A percentile compares a stretch with the other conserved stretches of the same genome.
These are phyloP conservation scores for Kodamaea laetipori DNA, from an alignment of 805 yeast species.

Conservation along the genomic window DNA sequence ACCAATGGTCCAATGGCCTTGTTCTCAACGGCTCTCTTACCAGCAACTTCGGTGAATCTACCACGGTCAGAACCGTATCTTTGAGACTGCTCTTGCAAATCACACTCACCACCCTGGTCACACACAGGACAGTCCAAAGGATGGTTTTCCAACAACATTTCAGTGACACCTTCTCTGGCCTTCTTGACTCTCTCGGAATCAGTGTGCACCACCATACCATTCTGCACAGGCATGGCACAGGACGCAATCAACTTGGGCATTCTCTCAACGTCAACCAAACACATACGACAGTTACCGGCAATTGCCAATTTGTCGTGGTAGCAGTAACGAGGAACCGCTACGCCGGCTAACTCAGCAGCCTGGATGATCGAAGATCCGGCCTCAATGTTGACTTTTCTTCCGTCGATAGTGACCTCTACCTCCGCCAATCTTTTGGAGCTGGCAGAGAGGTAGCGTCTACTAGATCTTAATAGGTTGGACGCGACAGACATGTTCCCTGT, in stretches of 20 bases:
- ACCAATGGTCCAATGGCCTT: slow-evolving; percentile 88
- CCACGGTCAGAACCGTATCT: slow-evolving; percentile 87
- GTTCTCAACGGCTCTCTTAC: slow-evolving; percentile 89
- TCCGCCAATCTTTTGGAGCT: slow-evolving; percentile 47
- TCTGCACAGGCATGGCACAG: slow-evolving; percentile 89
- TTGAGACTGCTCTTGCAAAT: slow-evolving; percentile 82
- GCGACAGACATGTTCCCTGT: slow-evolving; percentile 12
- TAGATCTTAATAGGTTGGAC: slow-evolving; percentile 15
- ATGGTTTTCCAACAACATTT: slow-evolving; percentile 83
- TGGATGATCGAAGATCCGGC: slow-evolving; percentile 88
- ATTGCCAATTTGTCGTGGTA: slow-evolving; percentile 88
- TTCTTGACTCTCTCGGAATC: slow-evolving; percentile 74
- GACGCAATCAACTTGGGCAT: slow-evolving; percentile 90
- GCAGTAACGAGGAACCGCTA: slow-evolving; percentile 84
- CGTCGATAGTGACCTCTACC: slow-evolving; percentile 64
- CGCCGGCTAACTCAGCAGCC: slow-evolving; percentile 91
- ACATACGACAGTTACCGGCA: slow-evolving; percentile 94
- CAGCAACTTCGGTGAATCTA: slow-evolving; percentile 75
- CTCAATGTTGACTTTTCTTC: slow-evolving; percentile 73
- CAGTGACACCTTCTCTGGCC: slow-evolving; percentile 89
- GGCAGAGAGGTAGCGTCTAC: slow-evolving; percentile 35
- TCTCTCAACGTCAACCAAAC: slow-evolving; percentile 84
- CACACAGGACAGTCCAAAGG: slow-evolving; percentile 92
- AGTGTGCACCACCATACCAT: slow-evolving; percentile 86
- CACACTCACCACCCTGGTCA: slow-evolving; percentile 95